Conservation (phyloP, 768 basidiomycete species). For the Lanmaoa pseudosensibilis region DNA sequence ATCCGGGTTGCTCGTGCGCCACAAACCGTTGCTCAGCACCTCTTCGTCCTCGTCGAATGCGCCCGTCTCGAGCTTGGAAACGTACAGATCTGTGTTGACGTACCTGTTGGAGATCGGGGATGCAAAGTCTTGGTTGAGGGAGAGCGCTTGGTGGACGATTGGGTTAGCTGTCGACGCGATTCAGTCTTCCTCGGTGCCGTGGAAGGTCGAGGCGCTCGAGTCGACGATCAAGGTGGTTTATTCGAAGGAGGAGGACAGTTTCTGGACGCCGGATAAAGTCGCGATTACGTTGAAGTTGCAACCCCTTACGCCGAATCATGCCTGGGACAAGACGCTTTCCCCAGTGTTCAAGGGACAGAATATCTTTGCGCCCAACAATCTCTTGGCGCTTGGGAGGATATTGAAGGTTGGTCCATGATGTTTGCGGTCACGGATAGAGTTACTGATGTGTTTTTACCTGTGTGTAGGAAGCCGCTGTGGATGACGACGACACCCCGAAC, state of each 20-base stretch:
- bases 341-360: slow-evolving; percentile 78
- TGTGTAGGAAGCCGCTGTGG: slow-evolving; percentile 54
- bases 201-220: slow-evolving; percentile 68
- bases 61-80: slow-evolving; percentile 53
- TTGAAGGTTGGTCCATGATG: slow-evolving; percentile 61
- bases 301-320: slow-evolving; percentile 51
- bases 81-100: slow-evolving; percentile 57
- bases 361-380: slow-evolving; percentile 69
- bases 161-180: slow-evolving; percentile 62
- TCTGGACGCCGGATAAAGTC: slow-evolving; percentile 89
- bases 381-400: slow-evolving; percentile 69
- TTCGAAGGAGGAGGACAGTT: slow-evolving; percentile 9
- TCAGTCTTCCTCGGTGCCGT: slow-evolving; percentile 56
- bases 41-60: slow-evolving; percentile 56
- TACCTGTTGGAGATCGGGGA: slow-evolving; percentile 70
- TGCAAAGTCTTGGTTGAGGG: slow-evolving; percentile 86
- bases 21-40: slow-evolving; percentile 51
- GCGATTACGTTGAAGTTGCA: slow-evolving; percentile 77
- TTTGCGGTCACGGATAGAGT: background rate
- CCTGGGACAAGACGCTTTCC: slow-evolving; percentile 64
- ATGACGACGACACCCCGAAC: slow-evolving; percentile 51
- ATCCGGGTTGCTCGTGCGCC: slow-evolving; percentile 76
- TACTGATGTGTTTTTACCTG: slow-evolving; percentile 6
- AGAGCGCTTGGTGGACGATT: slow-evolving; percentile 88
- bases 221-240: slow-evolving; percentile 53